Evolutionary conservation across 2,329 filamentous ascomycete species (phyloP).

Genomic region (Daldinia sp.): DNA sequence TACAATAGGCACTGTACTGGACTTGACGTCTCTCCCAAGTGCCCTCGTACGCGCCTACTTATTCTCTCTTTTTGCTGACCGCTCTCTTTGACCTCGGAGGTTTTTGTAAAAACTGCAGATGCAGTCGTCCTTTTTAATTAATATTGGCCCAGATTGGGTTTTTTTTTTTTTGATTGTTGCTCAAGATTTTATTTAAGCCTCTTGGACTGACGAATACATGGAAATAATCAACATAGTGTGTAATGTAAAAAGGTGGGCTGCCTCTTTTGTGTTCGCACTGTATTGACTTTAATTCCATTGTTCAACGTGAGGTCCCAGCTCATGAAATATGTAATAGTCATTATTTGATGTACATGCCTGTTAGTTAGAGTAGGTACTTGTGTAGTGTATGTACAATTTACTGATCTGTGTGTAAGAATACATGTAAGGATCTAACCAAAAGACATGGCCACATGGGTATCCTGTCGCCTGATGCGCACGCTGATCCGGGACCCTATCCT

Average conservation of each 20-base stretch:
- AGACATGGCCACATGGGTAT: conserved; percentile 30
- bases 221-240: conserved; percentile 4
- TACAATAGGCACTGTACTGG: neutral
- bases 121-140: conserved; percentile 37
- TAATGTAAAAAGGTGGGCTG: neutral
- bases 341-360: neutral
- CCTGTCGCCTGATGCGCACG: conserved; percentile 35
- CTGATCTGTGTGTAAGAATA: neutral
- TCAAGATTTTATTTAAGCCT: neutral
- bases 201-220: neutral
- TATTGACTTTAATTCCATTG: conserved; percentile 29
- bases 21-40: neutral
- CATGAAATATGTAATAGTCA: conserved; percentile 3
- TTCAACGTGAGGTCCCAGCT: conserved; percentile 18
- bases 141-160: conserved; percentile 4
- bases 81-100: conserved; percentile 26
- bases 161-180: conserved; percentile 4
- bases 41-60: neutral
- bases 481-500: conserved; percentile 29
- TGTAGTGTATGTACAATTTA: neutral
- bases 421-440: neutral
- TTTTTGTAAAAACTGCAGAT: conserved; percentile 21
- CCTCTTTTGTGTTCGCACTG: neutral
- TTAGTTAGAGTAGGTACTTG: neutral
- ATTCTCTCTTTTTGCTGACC: conserved; percentile 25